phyloP scores from a whole-genome alignment of 2,329 filamentous ascomycete species.

The Colletotrichum higginsianum region DNA sequence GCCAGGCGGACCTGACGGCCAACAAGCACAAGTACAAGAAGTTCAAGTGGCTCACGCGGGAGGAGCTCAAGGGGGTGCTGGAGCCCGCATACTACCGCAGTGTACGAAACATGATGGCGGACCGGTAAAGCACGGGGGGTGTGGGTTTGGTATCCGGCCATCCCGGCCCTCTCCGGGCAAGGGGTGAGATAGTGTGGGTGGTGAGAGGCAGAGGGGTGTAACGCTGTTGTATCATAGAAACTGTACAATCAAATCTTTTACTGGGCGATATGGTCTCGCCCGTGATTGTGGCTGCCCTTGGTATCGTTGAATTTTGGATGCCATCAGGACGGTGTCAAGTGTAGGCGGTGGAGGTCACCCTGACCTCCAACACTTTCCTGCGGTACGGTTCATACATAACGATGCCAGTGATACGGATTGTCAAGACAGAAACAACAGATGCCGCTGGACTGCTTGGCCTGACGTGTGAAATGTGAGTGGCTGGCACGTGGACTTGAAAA shows the following conservation, averaged over 20 bases:
- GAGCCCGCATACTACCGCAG: slow-evolving; percentile 78
- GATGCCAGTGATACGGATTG: too few species aligned
- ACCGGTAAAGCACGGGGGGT: slow-evolving; percentile 67
- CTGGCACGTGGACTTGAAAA: too few species aligned
- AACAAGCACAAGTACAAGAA: slow-evolving; percentile 83
- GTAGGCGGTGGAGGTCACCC: neutral
- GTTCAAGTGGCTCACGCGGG: slow-evolving; percentile 93
- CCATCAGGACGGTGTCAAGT: neutral
- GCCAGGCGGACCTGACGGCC: slow-evolving; percentile 84
- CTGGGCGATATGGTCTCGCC: slow-evolving; percentile 17
- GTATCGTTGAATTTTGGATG: neutral
- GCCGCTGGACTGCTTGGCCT: too few species aligned
- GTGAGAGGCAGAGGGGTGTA: slow-evolving; percentile 45
- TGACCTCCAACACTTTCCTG: neutral
- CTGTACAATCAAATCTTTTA: slow-evolving; percentile 46
- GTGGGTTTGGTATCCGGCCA: too few species aligned
- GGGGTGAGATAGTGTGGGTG: slow-evolving; percentile 52
- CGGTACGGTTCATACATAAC: too few species aligned
- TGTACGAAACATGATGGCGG: slow-evolving; percentile 87
- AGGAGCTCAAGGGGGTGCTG: slow-evolving; percentile 83
- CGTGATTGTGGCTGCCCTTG: neutral
- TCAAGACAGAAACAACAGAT: too few species aligned
- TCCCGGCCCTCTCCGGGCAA: slow-evolving; percentile 11
- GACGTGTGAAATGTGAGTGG: too few species aligned
- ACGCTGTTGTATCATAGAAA: slow-evolving; percentile 56